phyloP scores from a whole-genome alignment of 2,329 filamentous ascomycete genomes.

The Alternaria sp. region DNA sequence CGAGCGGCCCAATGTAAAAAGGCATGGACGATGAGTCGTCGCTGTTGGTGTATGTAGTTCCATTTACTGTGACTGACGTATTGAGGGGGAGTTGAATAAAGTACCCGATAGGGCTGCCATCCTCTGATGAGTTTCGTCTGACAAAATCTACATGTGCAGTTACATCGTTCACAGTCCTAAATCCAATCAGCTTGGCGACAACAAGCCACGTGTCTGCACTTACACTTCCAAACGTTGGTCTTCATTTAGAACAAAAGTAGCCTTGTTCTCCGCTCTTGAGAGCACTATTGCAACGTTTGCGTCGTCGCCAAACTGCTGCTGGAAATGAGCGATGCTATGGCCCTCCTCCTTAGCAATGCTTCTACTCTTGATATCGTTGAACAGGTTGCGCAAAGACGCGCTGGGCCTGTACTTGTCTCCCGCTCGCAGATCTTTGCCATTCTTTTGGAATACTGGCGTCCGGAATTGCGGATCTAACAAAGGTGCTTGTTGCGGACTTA shows the following conservation, averaged over 20 bases:
- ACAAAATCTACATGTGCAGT: slow-evolving; percentile 5
- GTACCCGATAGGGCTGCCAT: not conserved
- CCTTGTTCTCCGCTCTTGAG: not conserved
- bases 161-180: not conserved
- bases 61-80: slow-evolving; percentile 23
- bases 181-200: not conserved
- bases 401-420: not conserved
- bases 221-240: slow-evolving; percentile 13
- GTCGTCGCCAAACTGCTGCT: not conserved
- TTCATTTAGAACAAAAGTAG: not conserved
- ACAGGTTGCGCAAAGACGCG: slow-evolving; percentile 5
- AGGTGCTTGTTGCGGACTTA: not conserved
- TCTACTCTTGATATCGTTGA: slow-evolving; percentile 8
- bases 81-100: slow-evolving; percentile 16
- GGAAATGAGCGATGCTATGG: not conserved
- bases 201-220: not conserved
- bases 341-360: not conserved
- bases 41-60: slow-evolving; percentile 16
- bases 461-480: slow-evolving; percentile 9
- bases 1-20: slow-evolving; percentile 24
- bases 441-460: slow-evolving; percentile 6
- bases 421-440: not conserved
- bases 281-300: slow-evolving; percentile 2
- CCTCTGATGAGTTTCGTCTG: not conserved
- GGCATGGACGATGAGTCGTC: not conserved